phyloP scores from a whole-genome alignment of 768 basidiomycete genomes.

The Trichaptum fuscoviolaceum region DNA sequence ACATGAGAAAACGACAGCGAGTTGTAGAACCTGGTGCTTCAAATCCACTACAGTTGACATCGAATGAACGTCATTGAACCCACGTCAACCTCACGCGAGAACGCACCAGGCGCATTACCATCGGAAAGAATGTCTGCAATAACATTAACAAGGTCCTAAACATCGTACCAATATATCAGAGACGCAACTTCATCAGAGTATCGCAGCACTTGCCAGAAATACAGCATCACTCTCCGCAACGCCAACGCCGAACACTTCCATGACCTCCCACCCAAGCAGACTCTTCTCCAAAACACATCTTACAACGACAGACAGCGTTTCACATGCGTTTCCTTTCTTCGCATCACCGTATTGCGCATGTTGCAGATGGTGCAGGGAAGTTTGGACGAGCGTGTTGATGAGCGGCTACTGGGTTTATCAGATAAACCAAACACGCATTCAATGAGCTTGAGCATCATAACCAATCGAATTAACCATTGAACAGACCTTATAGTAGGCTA shows the following conservation, averaged over 20 bases:
- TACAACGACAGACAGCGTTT: slow-evolving; percentile 44
- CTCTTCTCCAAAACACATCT: slow-evolving; percentile 51
- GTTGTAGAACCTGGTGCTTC: slow-evolving; percentile 51
- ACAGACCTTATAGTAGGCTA: slow-evolving; percentile 47
- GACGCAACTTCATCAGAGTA: background rate
- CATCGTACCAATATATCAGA: background rate
- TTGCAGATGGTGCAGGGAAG: slow-evolving; percentile 37
- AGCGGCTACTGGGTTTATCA: slow-evolving; percentile 40
- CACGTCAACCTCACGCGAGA: background rate
- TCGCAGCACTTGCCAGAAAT: slow-evolving; percentile 42
- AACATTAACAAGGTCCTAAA: slow-evolving; percentile 44
- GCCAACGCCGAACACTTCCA: slow-evolving; percentile 62
- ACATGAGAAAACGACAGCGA: slow-evolving; percentile 54
- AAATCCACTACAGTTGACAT: slow-evolving; percentile 31
- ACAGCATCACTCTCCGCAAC: slow-evolving; percentile 51
- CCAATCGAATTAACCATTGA: background rate
- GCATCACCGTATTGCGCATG: slow-evolving; percentile 31
- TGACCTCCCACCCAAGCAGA: slow-evolving; percentile 64
- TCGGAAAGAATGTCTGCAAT: slow-evolving; percentile 45
- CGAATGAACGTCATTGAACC: slow-evolving; percentile 7
- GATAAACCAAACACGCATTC: slow-evolving; percentile 11
- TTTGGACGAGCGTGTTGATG: slow-evolving; percentile 40
- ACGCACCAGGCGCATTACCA: slow-evolving; percentile 38
- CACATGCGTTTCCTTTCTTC: slow-evolving; percentile 40
- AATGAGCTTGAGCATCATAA: background rate